Evolutionary conservation across 768 basidiomycete genomes (phyloP), one percentile per base, ranked within the genome.

Genomic region (Neoboletus brunneissimus): DNA sequence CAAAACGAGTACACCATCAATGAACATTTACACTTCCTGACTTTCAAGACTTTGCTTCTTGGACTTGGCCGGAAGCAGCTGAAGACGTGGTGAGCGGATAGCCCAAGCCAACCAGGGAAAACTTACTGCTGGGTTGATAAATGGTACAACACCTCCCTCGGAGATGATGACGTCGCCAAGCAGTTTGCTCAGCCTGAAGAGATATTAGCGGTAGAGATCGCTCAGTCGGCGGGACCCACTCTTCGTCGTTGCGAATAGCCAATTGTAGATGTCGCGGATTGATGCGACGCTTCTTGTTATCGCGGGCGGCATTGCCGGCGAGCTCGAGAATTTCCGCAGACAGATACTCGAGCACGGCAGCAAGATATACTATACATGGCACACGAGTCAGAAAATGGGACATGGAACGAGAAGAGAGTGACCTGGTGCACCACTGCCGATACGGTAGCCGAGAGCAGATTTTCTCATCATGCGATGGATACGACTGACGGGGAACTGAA

Each of bases 251-350:
- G 50, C 94, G 85, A 75, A 97, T 94, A 60, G 94, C 94, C 60
- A 96, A 85, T 73, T 97, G 94, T 47, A 96, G 77, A 75, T 97
- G 94, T 73, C 94, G 88, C 45, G 94, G 94, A 27, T 95, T 91
- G 67, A 96, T 95, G 84, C 94, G 92, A 62, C 92, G 89, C 78
- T 94, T 91, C 81, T 91, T 92, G 81, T 92, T 92, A 75, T 89
- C 90, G 55, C 90, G 88, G 42, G 91, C 90, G 35, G 91, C 90
- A 55, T 91, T 90, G 37, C 94, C 94, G 58, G 94, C 93, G 43
- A 96, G 79, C 77, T 96, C 94, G 65, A 96, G 84, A 72, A 96
- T 94, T 72, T 96, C 94, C 45, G 94, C 94, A 40, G 92, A 85
- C 58, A 95, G 83, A 75, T 96, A 93, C 70, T 94, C 94, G 56